These are phyloP conservation scores for Trebouxia sp. DNA, from an alignment of 139 green algal genomes.

Conservation along the genomic window DNA sequence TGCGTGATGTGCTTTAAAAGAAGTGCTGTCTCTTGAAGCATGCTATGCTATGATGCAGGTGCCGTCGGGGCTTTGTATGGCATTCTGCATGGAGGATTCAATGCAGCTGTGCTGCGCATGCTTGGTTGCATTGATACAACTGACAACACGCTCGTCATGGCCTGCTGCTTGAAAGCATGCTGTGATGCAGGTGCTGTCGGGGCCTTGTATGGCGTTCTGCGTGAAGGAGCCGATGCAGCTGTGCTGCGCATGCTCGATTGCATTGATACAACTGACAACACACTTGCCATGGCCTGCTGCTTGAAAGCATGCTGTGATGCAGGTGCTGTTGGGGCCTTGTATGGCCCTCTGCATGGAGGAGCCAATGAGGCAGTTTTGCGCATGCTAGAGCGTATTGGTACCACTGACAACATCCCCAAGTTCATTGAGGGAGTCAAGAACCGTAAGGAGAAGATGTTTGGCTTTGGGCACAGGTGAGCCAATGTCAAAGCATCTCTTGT, in stretches of 20 bases:
- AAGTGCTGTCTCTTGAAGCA: too few species aligned
- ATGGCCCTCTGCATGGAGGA: constrained; percentile 96
- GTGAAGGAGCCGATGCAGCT: constrained; percentile 64
- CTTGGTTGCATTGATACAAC: too few species aligned
- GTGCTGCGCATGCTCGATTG: constrained; percentile 94
- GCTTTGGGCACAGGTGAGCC: constrained; percentile 84
- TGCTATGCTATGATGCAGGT: too few species aligned
- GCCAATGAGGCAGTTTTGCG: constrained; percentile 98
- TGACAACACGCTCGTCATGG: too few species aligned
- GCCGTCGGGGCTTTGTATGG: too few species aligned
- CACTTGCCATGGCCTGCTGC: too few species aligned
- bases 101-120: too few species aligned
- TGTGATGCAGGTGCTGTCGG: constrained; percentile 75
- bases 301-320: background rate
- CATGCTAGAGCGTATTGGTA: constrained; percentile 94
- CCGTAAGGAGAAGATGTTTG: constrained; percentile 88
- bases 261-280: constrained; percentile 85
- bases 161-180: too few species aligned
- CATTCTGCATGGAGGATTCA: too few species aligned
- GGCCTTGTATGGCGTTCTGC: constrained; percentile 97
- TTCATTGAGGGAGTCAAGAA: constrained; percentile 82
- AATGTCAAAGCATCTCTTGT: background rate
- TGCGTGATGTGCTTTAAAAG: too few species aligned
- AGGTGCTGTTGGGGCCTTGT: constrained; percentile 93
- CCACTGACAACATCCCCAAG: constrained; percentile 67